Evolutionary conservation across 78 protist species (phyloP).

Genomic region (Protostelium mycophagum): DNA sequence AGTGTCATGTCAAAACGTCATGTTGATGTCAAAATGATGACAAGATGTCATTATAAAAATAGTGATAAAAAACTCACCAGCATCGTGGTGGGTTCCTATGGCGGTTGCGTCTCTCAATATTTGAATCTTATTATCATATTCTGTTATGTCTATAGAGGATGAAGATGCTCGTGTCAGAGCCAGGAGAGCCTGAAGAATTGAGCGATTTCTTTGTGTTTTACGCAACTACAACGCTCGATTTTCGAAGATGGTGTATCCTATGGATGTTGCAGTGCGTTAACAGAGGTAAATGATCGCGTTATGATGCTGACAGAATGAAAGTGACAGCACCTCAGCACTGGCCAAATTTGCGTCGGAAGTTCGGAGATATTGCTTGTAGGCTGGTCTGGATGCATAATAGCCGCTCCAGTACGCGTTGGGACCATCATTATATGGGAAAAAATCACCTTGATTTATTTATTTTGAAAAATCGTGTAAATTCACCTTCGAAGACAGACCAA

Average conservation of each 20-base stretch:
- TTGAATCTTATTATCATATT: background rate
- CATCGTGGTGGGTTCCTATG: background rate
- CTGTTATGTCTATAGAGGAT: background rate
- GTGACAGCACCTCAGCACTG: background rate
- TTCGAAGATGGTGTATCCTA: too few species aligned
- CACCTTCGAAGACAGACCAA: background rate
- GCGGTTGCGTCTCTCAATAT: background rate
- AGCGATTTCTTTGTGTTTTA: too few species aligned
- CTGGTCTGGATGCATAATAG: background rate
- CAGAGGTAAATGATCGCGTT: too few species aligned
- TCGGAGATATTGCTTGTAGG: background rate
- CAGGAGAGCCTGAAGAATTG: too few species aligned
- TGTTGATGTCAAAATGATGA: too few species aligned
- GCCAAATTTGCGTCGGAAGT: background rate
- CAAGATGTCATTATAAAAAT: background rate
- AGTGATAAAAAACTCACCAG: background rate
- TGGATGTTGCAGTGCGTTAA: too few species aligned
- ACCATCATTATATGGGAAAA: background rate
- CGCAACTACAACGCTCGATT: too few species aligned
- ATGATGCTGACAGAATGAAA: background rate
- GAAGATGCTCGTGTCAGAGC: too few species aligned
- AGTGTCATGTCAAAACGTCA: too few species aligned
- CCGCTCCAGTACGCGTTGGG: background rate
- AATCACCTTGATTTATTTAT: background rate
- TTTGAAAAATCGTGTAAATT: background rate